Evolutionary conservation across 2,329 filamentous ascomycete genomes (phyloP).

Genomic region (Lecanicillium sp.): DNA sequence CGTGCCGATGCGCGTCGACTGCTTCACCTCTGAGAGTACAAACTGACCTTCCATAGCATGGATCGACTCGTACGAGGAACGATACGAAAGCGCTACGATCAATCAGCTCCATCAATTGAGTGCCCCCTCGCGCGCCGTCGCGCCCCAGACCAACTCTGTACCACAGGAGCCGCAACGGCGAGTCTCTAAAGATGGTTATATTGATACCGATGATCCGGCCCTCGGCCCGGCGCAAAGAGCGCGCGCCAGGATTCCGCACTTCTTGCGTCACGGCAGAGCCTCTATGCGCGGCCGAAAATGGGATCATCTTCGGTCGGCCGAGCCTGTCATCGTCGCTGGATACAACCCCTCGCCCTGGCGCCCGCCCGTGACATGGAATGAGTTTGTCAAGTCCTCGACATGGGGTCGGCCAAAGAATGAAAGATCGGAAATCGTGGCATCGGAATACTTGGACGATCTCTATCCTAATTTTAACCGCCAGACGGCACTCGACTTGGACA

Average conservation of each 20-base stretch:
- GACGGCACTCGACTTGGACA: constrained; percentile 27
- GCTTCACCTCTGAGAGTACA: constrained; percentile 13
- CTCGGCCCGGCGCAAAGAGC: constrained; percentile 29
- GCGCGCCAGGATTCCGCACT: constrained; percentile 35
- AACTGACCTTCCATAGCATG: constrained; percentile 32
- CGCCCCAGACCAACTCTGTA: constrained; percentile 36
- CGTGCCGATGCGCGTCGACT: constrained; percentile 4
- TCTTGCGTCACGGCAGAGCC: constrained; percentile 43
- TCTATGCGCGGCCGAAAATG: constrained; percentile 45
- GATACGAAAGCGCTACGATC: constrained; percentile 31
- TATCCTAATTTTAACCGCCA: constrained; percentile 42
- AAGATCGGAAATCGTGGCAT: constrained; percentile 41
- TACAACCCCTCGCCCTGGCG: constrained; percentile 36
- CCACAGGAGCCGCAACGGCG: constrained; percentile 35
- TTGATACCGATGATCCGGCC: constrained; percentile 35
- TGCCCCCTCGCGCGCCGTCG: constrained; percentile 32
- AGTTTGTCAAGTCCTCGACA: constrained; percentile 48
- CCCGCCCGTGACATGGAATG: constrained; percentile 42
- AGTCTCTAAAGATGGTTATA: constrained; percentile 43
- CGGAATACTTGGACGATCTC: constrained; percentile 38
- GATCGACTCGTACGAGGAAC: constrained; percentile 43
- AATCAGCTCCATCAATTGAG: constrained; percentile 35
- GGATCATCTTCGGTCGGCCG: constrained; percentile 53
- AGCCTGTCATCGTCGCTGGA: constrained; percentile 52
- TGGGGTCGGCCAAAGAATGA: constrained; percentile 45